Percentiles rank a stretch among this genome's conserved stretches.
These are phyloP conservation scores for Aspergillus kassunensis DNA, from an alignment of 495 filamentous ascomycete species.

Conservation along the genomic window DNA sequence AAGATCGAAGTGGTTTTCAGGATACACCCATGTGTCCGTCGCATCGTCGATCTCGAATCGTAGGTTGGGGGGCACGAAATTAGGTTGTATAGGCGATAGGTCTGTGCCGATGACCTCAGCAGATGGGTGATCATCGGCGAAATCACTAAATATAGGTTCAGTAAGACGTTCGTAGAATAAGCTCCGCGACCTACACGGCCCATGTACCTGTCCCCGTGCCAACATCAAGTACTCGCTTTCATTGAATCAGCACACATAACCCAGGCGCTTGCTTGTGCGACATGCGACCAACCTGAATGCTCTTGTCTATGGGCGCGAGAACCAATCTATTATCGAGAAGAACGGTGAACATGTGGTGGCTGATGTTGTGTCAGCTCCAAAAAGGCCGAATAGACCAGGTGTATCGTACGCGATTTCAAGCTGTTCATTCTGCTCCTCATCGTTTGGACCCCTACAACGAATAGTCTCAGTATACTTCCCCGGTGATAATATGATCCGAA, in stretches of 20 bases:
- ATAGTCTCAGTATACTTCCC: neutral
- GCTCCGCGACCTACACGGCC: conserved; percentile 34
- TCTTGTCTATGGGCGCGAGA: conserved; percentile 27
- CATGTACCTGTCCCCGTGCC: conserved; percentile 56
- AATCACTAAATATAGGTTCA: conserved; percentile 24
- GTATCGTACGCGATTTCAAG: conserved; percentile 27
- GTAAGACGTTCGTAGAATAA: too few species aligned
- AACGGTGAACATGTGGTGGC: conserved; percentile 34
- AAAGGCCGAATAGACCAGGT: too few species aligned
- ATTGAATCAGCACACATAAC: neutral
- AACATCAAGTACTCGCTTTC: conserved; percentile 46
- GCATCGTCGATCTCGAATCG: conserved; percentile 55
- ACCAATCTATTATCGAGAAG: conserved; percentile 28
- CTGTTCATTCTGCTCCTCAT: conserved; percentile 29
- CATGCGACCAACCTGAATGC: conserved; percentile 42
- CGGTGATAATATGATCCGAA: neutral
- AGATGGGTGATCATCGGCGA: conserved; percentile 32
- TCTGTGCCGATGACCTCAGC: conserved; percentile 40
- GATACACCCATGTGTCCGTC: conserved; percentile 49
- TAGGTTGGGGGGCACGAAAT: conserved; percentile 43
- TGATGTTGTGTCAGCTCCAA: conserved; percentile 7
- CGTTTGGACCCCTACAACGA: conserved; percentile 31
- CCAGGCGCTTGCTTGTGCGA: neutral
- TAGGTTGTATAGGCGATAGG: conserved; percentile 41
- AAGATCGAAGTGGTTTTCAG: conserved; percentile 54